A percentile compares a stretch with the other conserved stretches of the same genome.
These are phyloP conservation scores for Capronia epimyces DNA, from an alignment of 2,329 filamentous ascomycete genomes.

Conservation along the genomic window DNA sequence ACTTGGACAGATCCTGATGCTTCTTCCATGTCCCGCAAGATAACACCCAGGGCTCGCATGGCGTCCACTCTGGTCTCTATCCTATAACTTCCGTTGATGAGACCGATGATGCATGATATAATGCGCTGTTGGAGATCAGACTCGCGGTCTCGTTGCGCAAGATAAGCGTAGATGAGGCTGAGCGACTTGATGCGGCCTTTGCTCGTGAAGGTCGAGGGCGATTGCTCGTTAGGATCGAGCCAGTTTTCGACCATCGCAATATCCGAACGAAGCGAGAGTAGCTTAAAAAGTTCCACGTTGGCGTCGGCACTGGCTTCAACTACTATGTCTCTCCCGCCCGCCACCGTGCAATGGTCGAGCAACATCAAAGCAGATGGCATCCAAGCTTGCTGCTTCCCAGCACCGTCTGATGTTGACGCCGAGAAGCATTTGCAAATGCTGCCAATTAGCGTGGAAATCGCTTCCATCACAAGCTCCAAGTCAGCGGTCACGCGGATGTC, in stretches of 20 bases:
- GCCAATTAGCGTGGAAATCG: conserved; percentile 17
- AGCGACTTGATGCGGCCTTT: conserved; percentile 43
- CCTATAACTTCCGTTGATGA: conserved; percentile 20
- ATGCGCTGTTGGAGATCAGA: conserved; percentile 7
- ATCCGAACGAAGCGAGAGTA: conserved; percentile 34
- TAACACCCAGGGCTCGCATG: conserved; percentile 21
- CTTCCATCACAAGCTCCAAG: conserved; percentile 30
- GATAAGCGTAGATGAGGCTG: conserved; percentile 37
- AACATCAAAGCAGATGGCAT: conserved; percentile 31
- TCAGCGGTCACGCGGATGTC: conserved; percentile 28
- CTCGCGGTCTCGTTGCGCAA: not conserved
- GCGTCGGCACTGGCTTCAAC: conserved; percentile 40
- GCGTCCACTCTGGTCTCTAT: conserved; percentile 28
- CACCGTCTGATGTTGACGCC: too few relatives aligned
- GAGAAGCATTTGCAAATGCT: conserved; percentile 24
- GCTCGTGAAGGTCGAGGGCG: conserved; percentile 37
- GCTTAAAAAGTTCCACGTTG: conserved; percentile 37
- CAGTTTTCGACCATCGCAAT: conserved; percentile 36
- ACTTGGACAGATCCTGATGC: not conserved
- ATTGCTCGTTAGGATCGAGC: conserved; percentile 37
- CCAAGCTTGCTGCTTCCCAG: conserved; percentile 27
- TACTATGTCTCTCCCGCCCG: conserved; percentile 37
- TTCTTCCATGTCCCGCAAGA: conserved; percentile 4
- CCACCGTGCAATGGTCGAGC: conserved; percentile 38
- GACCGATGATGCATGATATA: conserved; percentile 9